Base-by-base conservation (phyloP, 1,284 basidiomycete species). In the Agroathelia rolfsii region DNA sequence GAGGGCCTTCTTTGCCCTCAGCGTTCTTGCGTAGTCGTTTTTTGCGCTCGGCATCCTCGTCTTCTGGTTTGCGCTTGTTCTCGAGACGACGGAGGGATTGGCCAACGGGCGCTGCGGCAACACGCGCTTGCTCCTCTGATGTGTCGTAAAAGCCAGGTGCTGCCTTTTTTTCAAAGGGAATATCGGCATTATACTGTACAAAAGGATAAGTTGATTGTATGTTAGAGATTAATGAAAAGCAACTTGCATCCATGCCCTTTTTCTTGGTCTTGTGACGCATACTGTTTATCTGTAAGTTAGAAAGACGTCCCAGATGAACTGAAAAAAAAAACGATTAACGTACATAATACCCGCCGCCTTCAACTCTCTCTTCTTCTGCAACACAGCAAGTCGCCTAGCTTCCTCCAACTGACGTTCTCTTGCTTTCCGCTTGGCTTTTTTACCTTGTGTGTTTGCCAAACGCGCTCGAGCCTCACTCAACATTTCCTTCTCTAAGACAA, bases 351-450 rank as follows among this genome's bases (percentile, higher is more conserved):
- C 95, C 21, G 95, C 95, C 4, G 92, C 92, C 55, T 96, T 97
- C 45, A 98, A 61, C 55, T 98, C 95, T 48, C 95, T 72, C 62
- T 95, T 95, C 71, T 99, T 99, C 58, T 98, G 95, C 39, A 99
- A 60, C 33, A 94, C 88, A 9, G 95, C 94, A 28, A 98, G 63
- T 15, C 95, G 72, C 32, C 94, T 71, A 0, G 95, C 94, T 55
- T 98, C 95, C 51, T 98, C 95, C 30, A 98, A 63, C 51, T 95
- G 90, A 41, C 92, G 78, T 54, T 98, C 95, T 33, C 95, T 76
- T 9, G 92, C 95, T 61, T 98, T 98, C 45, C 95, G 80, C 60
- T 98, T 98, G 2, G 95, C 95, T 60, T 99, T 98, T 59, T 99
- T 99, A 18, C 95, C 95, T 56, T 99, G 95, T 0, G 95, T 99